Conservation (phyloP, 306 rosid genomes). For the Potentilla sterilis region DNA sequence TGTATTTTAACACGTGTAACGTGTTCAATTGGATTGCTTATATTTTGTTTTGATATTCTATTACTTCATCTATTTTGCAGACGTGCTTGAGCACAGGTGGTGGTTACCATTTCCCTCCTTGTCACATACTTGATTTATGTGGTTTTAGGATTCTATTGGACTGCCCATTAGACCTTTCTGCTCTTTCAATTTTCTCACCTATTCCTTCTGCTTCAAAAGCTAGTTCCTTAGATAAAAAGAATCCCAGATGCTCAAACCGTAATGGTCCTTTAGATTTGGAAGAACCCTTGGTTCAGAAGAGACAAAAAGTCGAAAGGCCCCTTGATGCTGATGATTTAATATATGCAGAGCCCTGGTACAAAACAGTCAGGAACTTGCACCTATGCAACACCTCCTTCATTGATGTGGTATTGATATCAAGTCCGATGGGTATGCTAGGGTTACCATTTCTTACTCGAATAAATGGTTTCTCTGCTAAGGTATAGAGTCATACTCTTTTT, state of each 20-base stretch:
- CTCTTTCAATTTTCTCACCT: constrained; percentile 75
- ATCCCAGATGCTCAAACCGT: constrained; percentile 12
- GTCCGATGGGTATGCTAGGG: constrained; percentile 89
- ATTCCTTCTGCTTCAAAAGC: constrained; percentile 39
- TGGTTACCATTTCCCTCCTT: constrained; percentile 72
- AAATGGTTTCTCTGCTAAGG: constrained; percentile 69
- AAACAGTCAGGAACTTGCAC: constrained; percentile 53
- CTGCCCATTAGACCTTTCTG: constrained; percentile 80
- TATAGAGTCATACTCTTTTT: constrained; percentile 12
- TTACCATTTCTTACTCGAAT: constrained; percentile 69
- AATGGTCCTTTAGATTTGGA: constrained; percentile 21
- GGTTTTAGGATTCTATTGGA: constrained; percentile 77
- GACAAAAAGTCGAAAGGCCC: constrained; percentile 48
- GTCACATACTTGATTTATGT: constrained; percentile 66
- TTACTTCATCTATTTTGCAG: neutral
- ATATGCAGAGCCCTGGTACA: constrained; percentile 56
- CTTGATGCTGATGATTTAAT: constrained; percentile 44
- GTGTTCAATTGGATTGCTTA: neutral
- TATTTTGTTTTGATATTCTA: neutral
- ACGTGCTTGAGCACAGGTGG: constrained; percentile 84
- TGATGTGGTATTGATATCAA: constrained; percentile 71
- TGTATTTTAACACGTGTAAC: neutral
- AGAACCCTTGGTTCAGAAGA: constrained; percentile 29
- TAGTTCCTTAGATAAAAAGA: constrained; percentile 23
- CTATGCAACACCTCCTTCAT: constrained; percentile 59